A percentile compares a stretch with the other conserved stretches of the same genome.
These are phyloP conservation scores for Pelargonium myrrhifolium DNA, from an alignment of 441 rosid genomes.

Conservation along the genomic window DNA sequence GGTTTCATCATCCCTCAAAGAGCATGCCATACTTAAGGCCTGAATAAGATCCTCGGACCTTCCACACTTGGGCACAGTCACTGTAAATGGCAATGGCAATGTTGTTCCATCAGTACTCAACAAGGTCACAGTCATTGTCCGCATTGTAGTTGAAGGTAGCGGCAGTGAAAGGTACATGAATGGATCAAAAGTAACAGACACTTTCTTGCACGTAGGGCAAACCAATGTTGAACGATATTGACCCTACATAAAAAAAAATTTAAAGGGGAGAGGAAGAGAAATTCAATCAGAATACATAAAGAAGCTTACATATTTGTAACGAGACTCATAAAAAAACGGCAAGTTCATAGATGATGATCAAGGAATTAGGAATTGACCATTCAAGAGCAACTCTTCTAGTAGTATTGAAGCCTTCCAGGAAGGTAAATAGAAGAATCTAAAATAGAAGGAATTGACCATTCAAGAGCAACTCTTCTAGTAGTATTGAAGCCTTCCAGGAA, in stretches of 20 bases:
- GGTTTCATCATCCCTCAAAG: constrained; percentile 54
- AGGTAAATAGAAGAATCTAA: too few relatives aligned
- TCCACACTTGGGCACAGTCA: constrained; percentile 57
- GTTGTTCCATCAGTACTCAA: constrained; percentile 45
- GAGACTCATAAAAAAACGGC: not conserved
- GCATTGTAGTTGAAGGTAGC: constrained; percentile 54
- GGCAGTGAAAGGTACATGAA: constrained; percentile 74
- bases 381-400: not conserved
- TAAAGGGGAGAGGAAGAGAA: constrained; percentile 12
- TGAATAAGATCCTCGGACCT: constrained; percentile 57
- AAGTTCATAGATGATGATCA: not conserved
- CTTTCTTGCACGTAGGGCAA: constrained; percentile 65
- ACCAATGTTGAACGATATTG: constrained; percentile 74
- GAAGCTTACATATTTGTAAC: not conserved
- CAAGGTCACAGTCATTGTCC: constrained; percentile 62
- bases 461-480: not conserved
- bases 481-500: not conserved
- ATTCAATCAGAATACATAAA: not conserved
- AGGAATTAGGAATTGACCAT: constrained; percentile 5
- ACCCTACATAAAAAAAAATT: too few relatives aligned
- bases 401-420: not conserved
- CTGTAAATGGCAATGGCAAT: constrained; percentile 41
- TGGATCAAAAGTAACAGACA: constrained; percentile 68
- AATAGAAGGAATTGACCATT: constrained; percentile 3
- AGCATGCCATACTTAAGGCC: constrained; percentile 56